Evolutionary conservation across 371 early-diverging fungal genomes (phyloP).

Genomic region (Mucor mucedo): DNA sequence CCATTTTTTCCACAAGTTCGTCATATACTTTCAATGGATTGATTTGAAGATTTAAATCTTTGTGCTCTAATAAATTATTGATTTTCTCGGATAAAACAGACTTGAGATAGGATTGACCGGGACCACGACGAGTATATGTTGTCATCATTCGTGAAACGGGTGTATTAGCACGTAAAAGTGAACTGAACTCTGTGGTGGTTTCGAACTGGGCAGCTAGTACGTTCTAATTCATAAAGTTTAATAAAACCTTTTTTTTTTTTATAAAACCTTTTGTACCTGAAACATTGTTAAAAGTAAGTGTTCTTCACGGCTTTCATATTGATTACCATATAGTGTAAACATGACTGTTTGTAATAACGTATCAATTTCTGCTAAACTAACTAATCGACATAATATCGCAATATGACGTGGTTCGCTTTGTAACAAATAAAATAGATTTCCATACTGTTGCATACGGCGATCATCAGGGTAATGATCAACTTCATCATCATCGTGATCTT

Average conservation of each 20-base stretch:
- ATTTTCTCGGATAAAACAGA: conserved; percentile 84
- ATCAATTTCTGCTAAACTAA: conserved; percentile 91
- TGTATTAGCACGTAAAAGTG: conserved; percentile 91
- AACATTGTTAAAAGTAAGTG: conserved; percentile 94
- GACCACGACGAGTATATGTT: conserved; percentile 92
- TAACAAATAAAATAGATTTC: conserved; percentile 90
- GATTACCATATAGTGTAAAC: conserved; percentile 95
- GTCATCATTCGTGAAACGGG: conserved; percentile 98
- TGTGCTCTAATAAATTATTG: conserved; percentile 69
- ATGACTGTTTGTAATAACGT: conserved; percentile 93
- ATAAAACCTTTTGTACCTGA: conserved; percentile 81
- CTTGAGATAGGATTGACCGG: conserved; percentile 93
- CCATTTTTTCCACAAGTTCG: conserved; percentile 83
- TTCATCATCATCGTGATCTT: conserved; percentile 74
- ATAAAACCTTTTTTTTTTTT: conserved; percentile 56
- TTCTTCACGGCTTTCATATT: conserved; percentile 95
- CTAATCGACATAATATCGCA: conserved; percentile 83
- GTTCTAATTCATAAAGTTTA: conserved; percentile 52
- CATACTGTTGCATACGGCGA: conserved; percentile 85
- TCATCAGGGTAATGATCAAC: conserved; percentile 80
- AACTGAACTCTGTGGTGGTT: conserved; percentile 85
- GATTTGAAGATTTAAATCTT: conserved; percentile 85
- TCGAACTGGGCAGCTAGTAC: conserved; percentile 93
- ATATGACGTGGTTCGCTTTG: conserved; percentile 95
- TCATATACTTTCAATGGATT: conserved; percentile 87